phyloP scores from a whole-genome alignment of 1,284 basidiomycete genomes.

The Cryptococcus sp. region DNA sequence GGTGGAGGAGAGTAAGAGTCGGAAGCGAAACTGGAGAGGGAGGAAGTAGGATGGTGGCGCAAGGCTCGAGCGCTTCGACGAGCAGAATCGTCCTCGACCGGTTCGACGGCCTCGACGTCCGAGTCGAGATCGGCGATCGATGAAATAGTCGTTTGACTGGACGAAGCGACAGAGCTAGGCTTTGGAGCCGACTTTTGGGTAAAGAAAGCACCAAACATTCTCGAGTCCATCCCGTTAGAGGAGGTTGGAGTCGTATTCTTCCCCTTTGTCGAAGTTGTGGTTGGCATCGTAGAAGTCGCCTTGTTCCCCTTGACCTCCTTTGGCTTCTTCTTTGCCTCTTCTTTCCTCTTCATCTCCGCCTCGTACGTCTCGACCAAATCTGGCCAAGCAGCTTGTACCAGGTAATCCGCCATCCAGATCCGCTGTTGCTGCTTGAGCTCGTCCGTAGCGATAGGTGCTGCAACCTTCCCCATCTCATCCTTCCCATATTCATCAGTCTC shows the following conservation, averaged over 20 bases:
- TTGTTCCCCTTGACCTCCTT: neutral
- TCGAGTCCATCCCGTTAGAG: neutral
- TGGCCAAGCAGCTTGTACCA: slow-evolving; percentile 12
- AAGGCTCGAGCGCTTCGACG: neutral
- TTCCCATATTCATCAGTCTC: slow-evolving; percentile 3
- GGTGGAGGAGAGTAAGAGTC: neutral
- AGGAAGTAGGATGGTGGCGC: slow-evolving; percentile 2
- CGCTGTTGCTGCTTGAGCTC: slow-evolving; percentile 4
- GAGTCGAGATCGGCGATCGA: neutral
- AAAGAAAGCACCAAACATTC: neutral
- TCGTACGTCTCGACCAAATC: slow-evolving; percentile 10
- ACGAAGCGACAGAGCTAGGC: too few species aligned
- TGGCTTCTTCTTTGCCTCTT: neutral
- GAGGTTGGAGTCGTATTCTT: neutral
- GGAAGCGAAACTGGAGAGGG: neutral
- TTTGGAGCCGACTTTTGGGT: neutral
- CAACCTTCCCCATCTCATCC: slow-evolving; percentile 12
- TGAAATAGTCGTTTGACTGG: neutral
- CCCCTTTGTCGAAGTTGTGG: too few species aligned
- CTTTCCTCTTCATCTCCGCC: slow-evolving; percentile 6
- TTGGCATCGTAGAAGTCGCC: neutral
- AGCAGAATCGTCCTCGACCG: neutral
- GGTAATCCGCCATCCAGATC: slow-evolving; percentile 18
- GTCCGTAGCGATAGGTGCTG: neutral
- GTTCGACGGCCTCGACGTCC: slow-evolving; percentile 1